Base-by-base conservation (phyloP, 2,329 filamentous ascomycete species). In the Sporothrix brasiliensis region DNA sequence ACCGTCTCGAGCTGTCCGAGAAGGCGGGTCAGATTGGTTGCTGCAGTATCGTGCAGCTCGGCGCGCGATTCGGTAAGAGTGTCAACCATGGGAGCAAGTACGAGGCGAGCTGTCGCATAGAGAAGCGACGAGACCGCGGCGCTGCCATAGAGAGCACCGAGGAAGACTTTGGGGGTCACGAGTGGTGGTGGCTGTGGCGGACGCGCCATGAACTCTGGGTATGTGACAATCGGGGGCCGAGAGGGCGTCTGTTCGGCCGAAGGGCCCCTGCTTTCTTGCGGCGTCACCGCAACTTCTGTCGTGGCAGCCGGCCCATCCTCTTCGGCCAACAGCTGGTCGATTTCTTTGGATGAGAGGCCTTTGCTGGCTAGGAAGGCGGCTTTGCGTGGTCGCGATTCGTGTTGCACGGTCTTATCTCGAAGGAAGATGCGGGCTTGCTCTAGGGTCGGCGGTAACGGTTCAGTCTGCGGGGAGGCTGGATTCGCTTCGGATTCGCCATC, bases 351-450 rank as follows among this genome's bases (percentile, higher is more conserved):
- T 3, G 81, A 81, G 9, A 97, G 81, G 3, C 92, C 92, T 78
- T 97, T 97, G 67, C 87, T 87, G 76, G 89, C 85, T 1, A 97
- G 81, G 75, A 97, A 97, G 9, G 87, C 86, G 24, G 86, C 83
- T 81, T 97, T 97, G 79, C 88, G 89, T 70, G 92, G 90, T 58
- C 85, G 84, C 0, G 90, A 84, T 47, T 90, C 88, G 79, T 90
- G 82, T 71, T 86, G 88, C 70, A 97, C 91, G 24, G 85, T 83
- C 9, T 91, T 88, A 72, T 96, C 90, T 67, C 91, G 83, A 4
- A 97, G 85, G 77, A 97, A 97, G 68, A 84, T 87, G 56, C 86
- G 85, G 39, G 93, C 93, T 77, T 93, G 88, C 19, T 92, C 88
- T 49, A 92, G 69, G 39, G 76, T 78, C 7, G 71, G 70, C 0